Evolutionary conservation across 1,284 basidiomycete genomes (phyloP), one percentile per base, ranked within the genome.

Genomic region (Pascua guehoae): DNA sequence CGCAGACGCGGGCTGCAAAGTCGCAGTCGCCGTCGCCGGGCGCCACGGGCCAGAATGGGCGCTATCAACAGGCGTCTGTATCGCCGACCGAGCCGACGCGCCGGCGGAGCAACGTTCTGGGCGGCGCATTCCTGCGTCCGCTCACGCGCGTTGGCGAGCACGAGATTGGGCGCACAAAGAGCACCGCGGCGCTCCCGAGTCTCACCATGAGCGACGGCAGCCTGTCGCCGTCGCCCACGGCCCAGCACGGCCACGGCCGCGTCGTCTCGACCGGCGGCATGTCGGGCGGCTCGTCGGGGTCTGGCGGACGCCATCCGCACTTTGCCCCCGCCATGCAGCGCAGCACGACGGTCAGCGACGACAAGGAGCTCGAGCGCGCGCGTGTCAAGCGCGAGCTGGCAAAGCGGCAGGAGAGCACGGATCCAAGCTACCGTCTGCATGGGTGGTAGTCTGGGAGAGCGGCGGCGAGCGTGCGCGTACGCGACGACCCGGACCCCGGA

Each of bases 361-460:
- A 61, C 5, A 54, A 57, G 14, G 60, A 64, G 11, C 32, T 51
- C 37, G 59, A 56, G 47, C 60, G 56, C 8, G 65, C 61, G 44
- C 41, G 64, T 16, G 54, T 62, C 36, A 61, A 57, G 48, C 56
- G 61, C 36, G 67, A 69, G 52, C 53, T 69, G 42, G 61, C 59
- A 9, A 62, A 61, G 49, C 48, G 68, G 32, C 58, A 57, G 45
- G 64, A 67, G 43, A 56, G 57, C 12, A 65, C 62, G 32, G 70
- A 74, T 56, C 69, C 66, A 15, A 67, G 70, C 55, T 75, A 74
- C 62, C 57, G 74, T 17, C 55, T 57, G 16, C 74, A 75, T 61
- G 74, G 74, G 16, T 75, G 74, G 74, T 75, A 49, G 48, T 4
- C 40, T 12, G 39, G 8, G 8, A 1, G 47, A 24, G 38, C 16